These are phyloP conservation scores for Vitis hybrid DNA, from an alignment of 177 flowering plant genomes.

Conservation along the genomic window DNA sequence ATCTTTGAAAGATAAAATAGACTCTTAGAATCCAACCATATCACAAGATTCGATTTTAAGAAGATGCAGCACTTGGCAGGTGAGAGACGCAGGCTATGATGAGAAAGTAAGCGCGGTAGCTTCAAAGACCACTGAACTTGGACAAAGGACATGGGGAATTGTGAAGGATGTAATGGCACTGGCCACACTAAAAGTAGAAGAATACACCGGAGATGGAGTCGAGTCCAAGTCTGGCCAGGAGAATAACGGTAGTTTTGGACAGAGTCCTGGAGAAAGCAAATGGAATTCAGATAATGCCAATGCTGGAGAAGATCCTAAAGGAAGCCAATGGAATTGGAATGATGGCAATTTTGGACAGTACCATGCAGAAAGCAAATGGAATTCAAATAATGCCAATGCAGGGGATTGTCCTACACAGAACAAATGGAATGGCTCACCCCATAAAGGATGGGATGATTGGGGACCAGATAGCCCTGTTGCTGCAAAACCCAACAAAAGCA, in stretches of 20 bases:
- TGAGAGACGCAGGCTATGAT: conserved; percentile 16
- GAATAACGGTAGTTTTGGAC: not conserved
- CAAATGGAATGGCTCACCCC: not conserved
- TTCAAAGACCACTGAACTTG: conserved; percentile 17
- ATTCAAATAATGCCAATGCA: too few relatives aligned
- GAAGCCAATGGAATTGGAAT: too few relatives aligned
- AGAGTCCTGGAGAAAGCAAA: not conserved
- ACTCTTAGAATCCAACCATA: not conserved
- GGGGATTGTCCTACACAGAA: too few relatives aligned
- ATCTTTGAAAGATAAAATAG: not conserved
- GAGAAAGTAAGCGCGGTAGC: conserved; percentile 16
- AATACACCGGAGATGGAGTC: conserved; percentile 12
- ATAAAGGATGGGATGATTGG: conserved; percentile 24
- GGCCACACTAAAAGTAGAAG: conserved; percentile 18
- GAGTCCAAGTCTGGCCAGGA: not conserved
- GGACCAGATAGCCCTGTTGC: conserved; percentile 7
- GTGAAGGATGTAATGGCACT: conserved; percentile 20
- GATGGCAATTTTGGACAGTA: too few relatives aligned
- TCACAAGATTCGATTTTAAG: not conserved
- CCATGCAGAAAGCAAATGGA: too few relatives aligned
- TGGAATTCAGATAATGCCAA: too few relatives aligned
- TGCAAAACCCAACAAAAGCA: not conserved
- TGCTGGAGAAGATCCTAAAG: too few relatives aligned
- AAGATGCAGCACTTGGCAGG: not conserved
- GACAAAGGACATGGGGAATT: conserved; percentile 22